These are phyloP conservation scores for Trametes meyenii DNA, from an alignment of 768 basidiomycete species.

Conservation along the genomic window DNA sequence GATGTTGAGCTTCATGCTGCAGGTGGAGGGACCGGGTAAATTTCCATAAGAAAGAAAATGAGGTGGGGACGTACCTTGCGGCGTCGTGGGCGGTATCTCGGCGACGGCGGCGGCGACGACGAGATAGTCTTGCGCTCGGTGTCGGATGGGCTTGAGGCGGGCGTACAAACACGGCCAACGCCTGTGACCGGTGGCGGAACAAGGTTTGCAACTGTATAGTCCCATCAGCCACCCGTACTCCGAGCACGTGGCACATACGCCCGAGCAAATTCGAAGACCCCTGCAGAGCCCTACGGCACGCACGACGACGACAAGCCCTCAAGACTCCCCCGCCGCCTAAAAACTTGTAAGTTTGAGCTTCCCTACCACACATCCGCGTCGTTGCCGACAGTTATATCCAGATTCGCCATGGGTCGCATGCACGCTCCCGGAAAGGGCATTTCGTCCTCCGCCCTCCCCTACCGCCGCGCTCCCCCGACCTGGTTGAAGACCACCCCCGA, in stretches of 20 bases:
- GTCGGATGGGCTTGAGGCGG: slow-evolving; percentile 33
- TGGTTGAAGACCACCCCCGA: slow-evolving; percentile 98
- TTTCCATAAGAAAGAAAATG: slow-evolving; percentile 33
- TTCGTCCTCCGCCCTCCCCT: slow-evolving; percentile 97
- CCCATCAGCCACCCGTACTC: slow-evolving; percentile 40
- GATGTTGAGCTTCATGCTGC: slow-evolving; percentile 96
- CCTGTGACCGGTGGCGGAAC: slow-evolving; percentile 40
- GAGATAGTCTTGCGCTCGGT: slow-evolving; percentile 35
- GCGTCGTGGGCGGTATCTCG: slow-evolving; percentile 34
- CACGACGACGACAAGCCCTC: slow-evolving; percentile 41
- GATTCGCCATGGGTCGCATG: slow-evolving; percentile 88
- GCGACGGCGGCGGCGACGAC: slow-evolving; percentile 46
- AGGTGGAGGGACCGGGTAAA: not conserved
- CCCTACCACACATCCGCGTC: slow-evolving; percentile 16
- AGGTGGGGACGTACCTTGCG: slow-evolving; percentile 41
- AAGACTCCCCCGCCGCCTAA: slow-evolving; percentile 42
- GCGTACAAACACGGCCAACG: slow-evolving; percentile 33
- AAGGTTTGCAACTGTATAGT: slow-evolving; percentile 70
- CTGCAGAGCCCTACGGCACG: slow-evolving; percentile 33
- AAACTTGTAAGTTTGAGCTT: slow-evolving; percentile 39
- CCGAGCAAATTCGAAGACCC: slow-evolving; percentile 19
- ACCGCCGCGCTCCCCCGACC: slow-evolving; percentile 90
- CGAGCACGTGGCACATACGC: slow-evolving; percentile 36
- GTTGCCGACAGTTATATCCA: slow-evolving; percentile 21
- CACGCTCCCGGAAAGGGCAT: slow-evolving; percentile 99